Conservation (phyloP, 495 filamentous ascomycete species). For the Pyrenula aspistea region DNA sequence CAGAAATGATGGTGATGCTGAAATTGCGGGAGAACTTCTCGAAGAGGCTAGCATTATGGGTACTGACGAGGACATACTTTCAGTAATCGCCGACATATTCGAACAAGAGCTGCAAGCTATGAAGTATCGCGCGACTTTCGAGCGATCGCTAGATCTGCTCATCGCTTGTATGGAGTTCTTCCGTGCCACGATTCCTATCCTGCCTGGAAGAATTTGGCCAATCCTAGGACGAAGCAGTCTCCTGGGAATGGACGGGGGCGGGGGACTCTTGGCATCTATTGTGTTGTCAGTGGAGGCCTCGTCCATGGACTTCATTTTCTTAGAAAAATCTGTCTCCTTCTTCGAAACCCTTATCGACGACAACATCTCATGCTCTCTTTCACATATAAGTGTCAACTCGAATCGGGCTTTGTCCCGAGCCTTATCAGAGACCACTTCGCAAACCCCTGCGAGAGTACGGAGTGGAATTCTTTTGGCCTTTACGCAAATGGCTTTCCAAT, state of each 20-base stretch:
- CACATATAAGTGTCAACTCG: conserved; percentile 6
- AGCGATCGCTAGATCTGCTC: conserved; percentile 44
- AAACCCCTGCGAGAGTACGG: conserved; percentile 65
- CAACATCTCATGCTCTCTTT: conserved; percentile 56
- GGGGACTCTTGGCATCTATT: conserved; percentile 60
- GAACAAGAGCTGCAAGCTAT: conserved; percentile 61
- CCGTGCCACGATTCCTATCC: conserved; percentile 51
- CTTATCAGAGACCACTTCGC: conserved; percentile 46
- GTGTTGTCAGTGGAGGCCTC: conserved; percentile 65
- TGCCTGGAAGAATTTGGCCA: conserved; percentile 78
- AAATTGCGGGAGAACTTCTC: conserved; percentile 41
- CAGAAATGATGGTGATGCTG: conserved; percentile 12
- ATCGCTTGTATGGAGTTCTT: conserved; percentile 71
- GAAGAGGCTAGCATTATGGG: conserved; percentile 62
- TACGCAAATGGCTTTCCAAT: conserved; percentile 59
- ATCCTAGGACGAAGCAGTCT: conserved; percentile 71
- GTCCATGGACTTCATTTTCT: conserved; percentile 62
- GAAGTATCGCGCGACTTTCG: conserved; percentile 36
- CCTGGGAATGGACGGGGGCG: conserved; percentile 57
- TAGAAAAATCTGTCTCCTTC: conserved; percentile 56
- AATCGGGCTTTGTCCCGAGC: conserved; percentile 32
- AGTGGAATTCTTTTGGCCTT: conserved; percentile 60
- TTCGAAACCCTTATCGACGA: conserved; percentile 69
- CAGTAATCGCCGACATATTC: conserved; percentile 71
- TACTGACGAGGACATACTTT: conserved; percentile 64